These are phyloP conservation scores for Debaryomycetaceae sp. DNA, from an alignment of 1,139 yeast genomes.

Conservation along the genomic window DNA sequence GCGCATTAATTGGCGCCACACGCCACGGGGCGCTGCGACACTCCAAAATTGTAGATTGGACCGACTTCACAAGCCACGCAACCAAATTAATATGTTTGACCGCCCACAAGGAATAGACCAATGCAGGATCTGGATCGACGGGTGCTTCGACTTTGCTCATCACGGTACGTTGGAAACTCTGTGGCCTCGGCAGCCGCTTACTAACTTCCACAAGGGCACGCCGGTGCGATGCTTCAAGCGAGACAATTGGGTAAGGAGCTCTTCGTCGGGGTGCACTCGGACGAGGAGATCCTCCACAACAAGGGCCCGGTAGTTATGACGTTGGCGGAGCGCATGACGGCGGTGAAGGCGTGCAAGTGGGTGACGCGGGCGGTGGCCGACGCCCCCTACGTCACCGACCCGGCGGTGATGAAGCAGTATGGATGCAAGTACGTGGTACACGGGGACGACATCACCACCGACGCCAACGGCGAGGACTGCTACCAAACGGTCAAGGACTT, in stretches of 20 bases:
- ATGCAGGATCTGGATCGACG: conserved; percentile 82
- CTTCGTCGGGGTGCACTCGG: conserved; percentile 87
- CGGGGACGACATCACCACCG: conserved; percentile 96
- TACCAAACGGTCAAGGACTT: conserved; percentile 77
- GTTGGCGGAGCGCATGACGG: conserved; percentile 69
- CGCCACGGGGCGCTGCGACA: too few species aligned
- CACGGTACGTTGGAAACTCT: conserved; percentile 57
- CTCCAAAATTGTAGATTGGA: too few species aligned
- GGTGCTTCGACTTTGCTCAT: conserved; percentile 96
- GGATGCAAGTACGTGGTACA: conserved; percentile 89
- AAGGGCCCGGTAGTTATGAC: conserved; percentile 96
- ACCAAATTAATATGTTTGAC: conserved; percentile 30
- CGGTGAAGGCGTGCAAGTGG: conserved; percentile 93
- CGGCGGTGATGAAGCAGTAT: conserved; percentile 67
- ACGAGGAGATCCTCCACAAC: conserved; percentile 73
- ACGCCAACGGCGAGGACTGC: conserved; percentile 91
- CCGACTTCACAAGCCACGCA: too few species aligned
- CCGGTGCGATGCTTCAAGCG: conserved; percentile 95
- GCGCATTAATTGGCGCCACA: too few species aligned
- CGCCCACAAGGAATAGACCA: conserved; percentile 44
- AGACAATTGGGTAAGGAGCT: conserved; percentile 70
- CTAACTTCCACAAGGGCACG: conserved; percentile 53
- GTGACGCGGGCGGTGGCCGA: conserved; percentile 62
- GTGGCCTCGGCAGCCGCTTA: conserved; percentile 5
- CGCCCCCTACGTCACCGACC: conserved; percentile 96